Evolutionary conservation across 306 rosid genomes (phyloP).

Genomic region (Myrica gale): DNA sequence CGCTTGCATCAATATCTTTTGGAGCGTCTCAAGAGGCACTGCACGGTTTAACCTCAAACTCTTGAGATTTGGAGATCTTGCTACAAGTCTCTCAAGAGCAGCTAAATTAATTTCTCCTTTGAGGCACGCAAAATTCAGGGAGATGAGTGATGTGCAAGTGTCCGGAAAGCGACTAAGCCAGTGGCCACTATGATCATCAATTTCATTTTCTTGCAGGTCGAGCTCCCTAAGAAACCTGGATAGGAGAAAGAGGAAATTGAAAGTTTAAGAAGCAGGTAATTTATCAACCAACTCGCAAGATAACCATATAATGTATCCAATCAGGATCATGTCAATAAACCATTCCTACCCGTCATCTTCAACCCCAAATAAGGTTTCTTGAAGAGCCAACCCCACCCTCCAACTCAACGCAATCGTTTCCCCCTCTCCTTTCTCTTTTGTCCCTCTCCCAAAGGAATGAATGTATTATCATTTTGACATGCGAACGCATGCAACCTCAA

Average conservation of each 20-base stretch:
- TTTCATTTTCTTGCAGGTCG: slow-evolving; percentile 95
- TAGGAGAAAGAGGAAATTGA: background rate
- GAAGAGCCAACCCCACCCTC: background rate
- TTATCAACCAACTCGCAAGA: background rate
- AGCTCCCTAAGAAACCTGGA: slow-evolving; percentile 78
- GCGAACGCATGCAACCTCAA: background rate
- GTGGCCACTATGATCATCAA: slow-evolving; percentile 74
- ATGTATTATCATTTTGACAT: background rate
- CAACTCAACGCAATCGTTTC: background rate
- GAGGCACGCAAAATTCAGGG: slow-evolving; percentile 88
- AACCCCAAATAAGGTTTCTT: background rate
- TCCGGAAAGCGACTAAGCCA: slow-evolving; percentile 96
- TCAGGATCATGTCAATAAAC: background rate
- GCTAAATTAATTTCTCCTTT: slow-evolving; percentile 72
- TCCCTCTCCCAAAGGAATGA: background rate
- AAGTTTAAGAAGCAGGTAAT: background rate
- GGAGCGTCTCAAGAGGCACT: slow-evolving; percentile 62
- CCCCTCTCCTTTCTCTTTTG: background rate
- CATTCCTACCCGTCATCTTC: background rate
- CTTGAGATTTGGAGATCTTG: slow-evolving; percentile 81
- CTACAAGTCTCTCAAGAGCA: slow-evolving; percentile 84
- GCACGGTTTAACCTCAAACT: slow-evolving; percentile 69
- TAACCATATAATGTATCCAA: background rate
- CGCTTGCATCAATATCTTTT: slow-evolving; percentile 54
- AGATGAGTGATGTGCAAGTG: slow-evolving; percentile 67